Conservation (phyloP, 1,139 yeast genomes). For the Saccharomycopsis crataegensis region DNA sequence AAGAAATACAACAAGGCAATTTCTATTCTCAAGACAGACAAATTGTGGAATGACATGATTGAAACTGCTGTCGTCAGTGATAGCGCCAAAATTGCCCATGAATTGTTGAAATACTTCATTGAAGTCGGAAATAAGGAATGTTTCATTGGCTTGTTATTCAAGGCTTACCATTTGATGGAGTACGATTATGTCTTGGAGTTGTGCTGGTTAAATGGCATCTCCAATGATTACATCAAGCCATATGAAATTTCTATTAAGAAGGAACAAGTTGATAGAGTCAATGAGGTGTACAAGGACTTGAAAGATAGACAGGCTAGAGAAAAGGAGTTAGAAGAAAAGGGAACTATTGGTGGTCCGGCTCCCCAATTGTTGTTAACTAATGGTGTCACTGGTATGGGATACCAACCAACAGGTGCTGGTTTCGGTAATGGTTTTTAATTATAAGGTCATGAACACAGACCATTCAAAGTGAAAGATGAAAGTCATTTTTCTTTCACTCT, state of each 20-base stretch:
- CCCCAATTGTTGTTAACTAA: conserved; percentile 64
- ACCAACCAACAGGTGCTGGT: conserved; percentile 61
- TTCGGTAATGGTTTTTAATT: conserved; percentile 44
- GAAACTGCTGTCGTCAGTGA: conserved; percentile 85
- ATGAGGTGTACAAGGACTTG: conserved; percentile 62
- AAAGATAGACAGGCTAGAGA: conserved; percentile 61
- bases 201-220: conserved; percentile 82
- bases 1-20: conserved; percentile 91
- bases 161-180: conserved; percentile 74
- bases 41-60: conserved; percentile 91
- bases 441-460: not conserved
- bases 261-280: conserved; percentile 65
- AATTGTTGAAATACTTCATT: conserved; percentile 82
- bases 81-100: conserved; percentile 79
- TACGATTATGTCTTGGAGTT: conserved; percentile 83
- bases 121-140: conserved; percentile 97
- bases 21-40: conserved; percentile 82
- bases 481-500: no score
- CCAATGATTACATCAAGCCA: conserved; percentile 77
- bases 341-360: conserved; percentile 27
- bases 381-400: conserved; percentile 38
- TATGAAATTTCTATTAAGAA: conserved; percentile 76
- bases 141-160: conserved; percentile 81
- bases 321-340: conserved; percentile 44
- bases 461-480: not conserved